Conservation (phyloP, 1,284 basidiomycete genomes). For the Cutaneotrichosporon mucoides region DNA sequence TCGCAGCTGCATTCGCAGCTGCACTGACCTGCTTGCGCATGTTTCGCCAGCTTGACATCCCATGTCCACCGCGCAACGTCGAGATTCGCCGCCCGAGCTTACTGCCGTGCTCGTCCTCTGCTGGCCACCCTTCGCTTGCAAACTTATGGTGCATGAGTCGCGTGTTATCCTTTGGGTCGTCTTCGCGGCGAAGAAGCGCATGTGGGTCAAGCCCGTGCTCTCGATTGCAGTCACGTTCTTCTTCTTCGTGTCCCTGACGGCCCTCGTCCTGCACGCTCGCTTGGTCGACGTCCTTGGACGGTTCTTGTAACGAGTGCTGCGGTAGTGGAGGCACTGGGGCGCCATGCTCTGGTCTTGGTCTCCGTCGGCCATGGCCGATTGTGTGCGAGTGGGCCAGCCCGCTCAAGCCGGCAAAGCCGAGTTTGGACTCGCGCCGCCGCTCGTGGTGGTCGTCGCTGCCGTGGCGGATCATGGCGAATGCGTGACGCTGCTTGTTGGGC, state of each 20-base stretch:
- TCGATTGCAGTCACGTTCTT: background rate
- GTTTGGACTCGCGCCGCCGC: background rate
- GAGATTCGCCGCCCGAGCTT: background rate
- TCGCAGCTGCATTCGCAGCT: background rate
- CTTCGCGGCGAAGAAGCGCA: background rate
- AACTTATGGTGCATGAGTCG: conserved; percentile 2
- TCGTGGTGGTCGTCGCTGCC: conserved; percentile 1
- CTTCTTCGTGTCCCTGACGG: background rate
- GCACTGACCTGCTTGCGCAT: conserved; percentile 1
- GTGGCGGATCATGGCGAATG: background rate
- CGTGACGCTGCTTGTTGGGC: background rate
- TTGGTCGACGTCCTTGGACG: too few species aligned
- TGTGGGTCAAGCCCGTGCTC: background rate
- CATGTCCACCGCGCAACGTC: background rate
- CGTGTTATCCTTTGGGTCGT: background rate
- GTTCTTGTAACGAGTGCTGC: too few species aligned
- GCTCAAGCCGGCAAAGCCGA: background rate
- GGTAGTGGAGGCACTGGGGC: too few species aligned
- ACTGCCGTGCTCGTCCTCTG: background rate
- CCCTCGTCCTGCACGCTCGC: too few species aligned
- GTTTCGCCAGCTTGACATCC: background rate
- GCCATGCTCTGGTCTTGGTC: background rate
- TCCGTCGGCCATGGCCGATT: background rate
- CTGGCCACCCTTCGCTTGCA: background rate
- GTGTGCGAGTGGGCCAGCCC: background rate